These are phyloP conservation scores for Gloeophyllum trabeum DNA, from an alignment of 768 basidiomycete genomes.

Conservation along the genomic window DNA sequence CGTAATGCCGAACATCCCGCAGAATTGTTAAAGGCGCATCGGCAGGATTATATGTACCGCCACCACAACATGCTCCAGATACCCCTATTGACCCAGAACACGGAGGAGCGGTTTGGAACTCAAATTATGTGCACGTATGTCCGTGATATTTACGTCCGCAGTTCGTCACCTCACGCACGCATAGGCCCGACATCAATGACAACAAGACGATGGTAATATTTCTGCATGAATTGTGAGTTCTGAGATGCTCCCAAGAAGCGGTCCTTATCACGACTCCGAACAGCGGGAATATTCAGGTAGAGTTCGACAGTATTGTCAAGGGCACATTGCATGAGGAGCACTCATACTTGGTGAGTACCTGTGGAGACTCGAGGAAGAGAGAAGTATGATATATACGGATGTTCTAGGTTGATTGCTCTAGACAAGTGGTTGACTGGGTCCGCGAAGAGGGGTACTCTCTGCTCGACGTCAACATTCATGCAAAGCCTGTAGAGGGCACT, in stretches of 20 bases:
- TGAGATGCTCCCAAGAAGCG: constrained; percentile 1
- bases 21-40: constrained; percentile 85
- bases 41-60: constrained; percentile 75
- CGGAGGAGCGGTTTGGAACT: constrained; percentile 64
- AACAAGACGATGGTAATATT: constrained; percentile 75
- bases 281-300: constrained; percentile 83
- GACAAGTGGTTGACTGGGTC: constrained; percentile 71
- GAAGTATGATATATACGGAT: too few relatives aligned
- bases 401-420: constrained; percentile 73
- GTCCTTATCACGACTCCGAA: neutral
- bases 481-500: constrained; percentile 34
- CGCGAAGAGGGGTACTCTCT: constrained; percentile 54
- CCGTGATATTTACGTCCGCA: neutral
- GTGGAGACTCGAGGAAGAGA: neutral
- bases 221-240: constrained; percentile 86
- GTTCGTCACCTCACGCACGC: neutral
- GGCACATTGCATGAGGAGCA: constrained; percentile 71
- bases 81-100: constrained; percentile 54
- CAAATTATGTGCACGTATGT: constrained; percentile 89
- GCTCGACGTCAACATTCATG: constrained; percentile 80
- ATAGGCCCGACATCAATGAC: constrained; percentile 67
- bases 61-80: constrained; percentile 71
- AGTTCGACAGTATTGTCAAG: constrained; percentile 61
- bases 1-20: constrained; percentile 5
- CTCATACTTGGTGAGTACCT: constrained; percentile 62